Conservation (phyloP, 2,329 filamentous ascomycete species). For the Lecanoromycetidae sp. region DNA sequence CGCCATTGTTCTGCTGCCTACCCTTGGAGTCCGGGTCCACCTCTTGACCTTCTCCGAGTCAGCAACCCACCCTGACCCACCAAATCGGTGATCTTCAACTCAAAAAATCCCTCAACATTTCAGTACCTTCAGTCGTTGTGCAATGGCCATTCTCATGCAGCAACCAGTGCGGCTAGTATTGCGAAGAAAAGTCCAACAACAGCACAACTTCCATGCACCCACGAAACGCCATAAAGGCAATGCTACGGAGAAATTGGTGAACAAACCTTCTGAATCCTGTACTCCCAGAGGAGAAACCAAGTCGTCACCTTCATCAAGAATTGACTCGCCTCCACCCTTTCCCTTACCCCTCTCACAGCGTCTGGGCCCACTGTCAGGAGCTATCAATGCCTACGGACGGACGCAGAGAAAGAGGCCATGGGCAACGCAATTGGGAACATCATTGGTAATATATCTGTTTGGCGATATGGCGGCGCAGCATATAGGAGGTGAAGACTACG, state of each 20-base stretch:
- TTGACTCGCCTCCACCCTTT: not conserved
- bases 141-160: constrained; percentile 5
- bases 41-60: not conserved
- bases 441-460: constrained; percentile 39
- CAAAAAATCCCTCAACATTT: too few relatives aligned
- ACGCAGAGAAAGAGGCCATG: constrained; percentile 62
- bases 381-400: constrained; percentile 44
- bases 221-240: constrained; percentile 3
- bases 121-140: too few relatives aligned
- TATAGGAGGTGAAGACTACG: constrained; percentile 44
- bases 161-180: constrained; percentile 1
- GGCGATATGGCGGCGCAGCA: constrained; percentile 23
- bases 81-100: too few relatives aligned
- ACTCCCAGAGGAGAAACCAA: not conserved
- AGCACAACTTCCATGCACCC: not conserved
- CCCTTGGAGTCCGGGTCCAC: not conserved
- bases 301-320: not conserved
- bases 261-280: not conserved
- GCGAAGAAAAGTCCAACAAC: constrained; percentile 1
- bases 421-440: constrained; percentile 64
- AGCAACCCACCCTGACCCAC: not conserved
- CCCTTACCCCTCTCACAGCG: constrained; percentile 8
- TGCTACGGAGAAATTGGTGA: not conserved
- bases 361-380: constrained; percentile 6
- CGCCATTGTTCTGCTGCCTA: not conserved